phyloP scores from a whole-genome alignment of 495 filamentous ascomycete genomes.

The Lepraria neglecta region DNA sequence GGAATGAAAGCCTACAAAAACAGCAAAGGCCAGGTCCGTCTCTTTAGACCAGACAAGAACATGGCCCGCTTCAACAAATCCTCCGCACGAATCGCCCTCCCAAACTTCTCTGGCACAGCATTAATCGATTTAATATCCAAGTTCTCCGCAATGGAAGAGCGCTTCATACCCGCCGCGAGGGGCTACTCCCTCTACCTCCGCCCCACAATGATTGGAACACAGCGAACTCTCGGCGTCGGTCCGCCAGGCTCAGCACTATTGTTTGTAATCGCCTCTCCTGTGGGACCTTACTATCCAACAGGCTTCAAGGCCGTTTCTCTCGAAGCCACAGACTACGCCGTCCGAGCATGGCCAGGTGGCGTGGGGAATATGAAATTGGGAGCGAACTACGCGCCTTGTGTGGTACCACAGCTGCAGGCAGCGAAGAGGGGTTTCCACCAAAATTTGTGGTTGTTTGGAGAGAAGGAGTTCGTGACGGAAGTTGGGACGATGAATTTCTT shows the following conservation, averaged over 20 bases:
- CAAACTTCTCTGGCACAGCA: conserved; percentile 64
- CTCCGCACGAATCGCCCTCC: conserved; percentile 81
- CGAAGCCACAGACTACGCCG: conserved; percentile 88
- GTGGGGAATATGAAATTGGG: conserved; percentile 97
- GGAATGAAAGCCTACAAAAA: conserved; percentile 98
- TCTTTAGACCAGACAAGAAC: conserved; percentile 96
- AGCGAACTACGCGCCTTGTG: conserved; percentile 96
- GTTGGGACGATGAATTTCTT: conserved; percentile 99
- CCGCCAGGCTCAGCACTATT: conserved; percentile 85
- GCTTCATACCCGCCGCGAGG: conserved; percentile 73
- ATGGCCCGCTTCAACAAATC: conserved; percentile 91
- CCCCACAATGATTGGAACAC: conserved; percentile 95
- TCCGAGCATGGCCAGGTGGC: conserved; percentile 95
- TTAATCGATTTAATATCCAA: conserved; percentile 73
- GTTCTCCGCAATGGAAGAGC: conserved; percentile 71
- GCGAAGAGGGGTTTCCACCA: conserved; percentile 89
- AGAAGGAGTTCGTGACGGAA: conserved; percentile 91
- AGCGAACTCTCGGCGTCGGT: conserved; percentile 83
- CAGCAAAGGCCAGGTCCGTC: conserved; percentile 59
- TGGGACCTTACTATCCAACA: conserved; percentile 95
- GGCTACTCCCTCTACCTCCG: conserved; percentile 94
- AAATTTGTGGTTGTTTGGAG: conserved; percentile 94
- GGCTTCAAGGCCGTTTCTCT: conserved; percentile 95
- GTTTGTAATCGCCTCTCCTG: conserved; percentile 91
- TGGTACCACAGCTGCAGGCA: conserved; percentile 85